These are phyloP conservation scores for Fusarium nodosum DNA, from an alignment of 2,329 filamentous ascomycete genomes.

Conservation along the genomic window DNA sequence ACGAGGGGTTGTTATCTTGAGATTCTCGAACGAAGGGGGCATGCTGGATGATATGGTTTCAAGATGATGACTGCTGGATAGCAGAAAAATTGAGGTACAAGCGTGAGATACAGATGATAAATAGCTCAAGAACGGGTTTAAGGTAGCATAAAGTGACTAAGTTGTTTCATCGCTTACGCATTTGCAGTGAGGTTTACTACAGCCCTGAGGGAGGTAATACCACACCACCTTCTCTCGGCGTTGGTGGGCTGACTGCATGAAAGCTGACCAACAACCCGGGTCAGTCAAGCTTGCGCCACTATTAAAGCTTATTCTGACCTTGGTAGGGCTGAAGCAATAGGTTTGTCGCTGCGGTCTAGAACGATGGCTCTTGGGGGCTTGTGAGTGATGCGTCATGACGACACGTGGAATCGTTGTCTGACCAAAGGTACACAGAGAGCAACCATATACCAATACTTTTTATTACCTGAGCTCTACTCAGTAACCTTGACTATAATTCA, in stretches of 20 bases:
- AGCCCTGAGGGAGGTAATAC: neutral
- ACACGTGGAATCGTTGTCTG: neutral
- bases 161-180: neutral
- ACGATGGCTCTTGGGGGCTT: neutral
- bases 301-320: neutral
- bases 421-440: neutral
- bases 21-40: neutral
- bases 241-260: slow-evolving; percentile 28
- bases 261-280: neutral
- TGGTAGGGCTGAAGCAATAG: slow-evolving; percentile 2
- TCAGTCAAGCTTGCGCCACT: neutral
- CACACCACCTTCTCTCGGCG: neutral
- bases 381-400: neutral
- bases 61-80: no score
- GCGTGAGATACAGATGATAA: neutral
- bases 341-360: neutral
- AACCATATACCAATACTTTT: neutral
- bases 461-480: accelerated
- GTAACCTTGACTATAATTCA: neutral
- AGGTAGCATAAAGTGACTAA: neutral
- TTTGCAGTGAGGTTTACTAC: neutral
- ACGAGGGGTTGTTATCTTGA: neutral
- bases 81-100: accelerated
- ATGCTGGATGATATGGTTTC: neutral
- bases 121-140: accelerated